Conservation (phyloP, 192 early-diverging fungal genomes). For the Backusella luteola region DNA sequence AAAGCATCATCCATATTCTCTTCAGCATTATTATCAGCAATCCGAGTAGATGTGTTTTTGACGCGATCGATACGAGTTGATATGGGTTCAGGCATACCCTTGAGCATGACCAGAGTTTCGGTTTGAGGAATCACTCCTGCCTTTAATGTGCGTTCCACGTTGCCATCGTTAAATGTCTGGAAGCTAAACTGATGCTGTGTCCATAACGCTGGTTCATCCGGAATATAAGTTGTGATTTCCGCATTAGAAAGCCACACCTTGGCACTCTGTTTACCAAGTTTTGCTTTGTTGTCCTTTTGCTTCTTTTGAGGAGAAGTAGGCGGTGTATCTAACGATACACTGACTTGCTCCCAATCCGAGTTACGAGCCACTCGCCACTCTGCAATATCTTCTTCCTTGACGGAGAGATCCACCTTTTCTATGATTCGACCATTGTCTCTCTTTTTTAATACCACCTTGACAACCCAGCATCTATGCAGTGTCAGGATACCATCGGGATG, state of each 20-base stretch:
- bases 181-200: constrained; percentile 48
- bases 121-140: constrained; percentile 40
- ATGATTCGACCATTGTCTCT: constrained; percentile 45
- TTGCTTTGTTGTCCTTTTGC: not conserved
- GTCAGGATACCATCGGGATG: constrained; percentile 57
- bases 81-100: constrained; percentile 47
- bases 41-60: constrained; percentile 30
- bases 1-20: constrained; percentile 36
- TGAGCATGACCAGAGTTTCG: constrained; percentile 42
- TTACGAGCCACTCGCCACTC: constrained; percentile 52
- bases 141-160: constrained; percentile 30
- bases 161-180: constrained; percentile 42
- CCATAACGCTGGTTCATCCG: constrained; percentile 48
- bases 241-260: constrained; percentile 46
- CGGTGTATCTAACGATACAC: constrained; percentile 20
- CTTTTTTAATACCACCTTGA: constrained; percentile 40
- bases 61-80: constrained; percentile 27
- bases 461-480: constrained; percentile 53
- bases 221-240: constrained; percentile 53
- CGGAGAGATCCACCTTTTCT: constrained; percentile 47
- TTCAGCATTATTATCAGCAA: constrained; percentile 23
- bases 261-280: not conserved
- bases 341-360: constrained; percentile 50
- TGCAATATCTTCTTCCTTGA: constrained; percentile 55
- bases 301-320: not conserved